phyloP scores from a whole-genome alignment of 75 land plant species.

The Azolla pinnata region DNA sequence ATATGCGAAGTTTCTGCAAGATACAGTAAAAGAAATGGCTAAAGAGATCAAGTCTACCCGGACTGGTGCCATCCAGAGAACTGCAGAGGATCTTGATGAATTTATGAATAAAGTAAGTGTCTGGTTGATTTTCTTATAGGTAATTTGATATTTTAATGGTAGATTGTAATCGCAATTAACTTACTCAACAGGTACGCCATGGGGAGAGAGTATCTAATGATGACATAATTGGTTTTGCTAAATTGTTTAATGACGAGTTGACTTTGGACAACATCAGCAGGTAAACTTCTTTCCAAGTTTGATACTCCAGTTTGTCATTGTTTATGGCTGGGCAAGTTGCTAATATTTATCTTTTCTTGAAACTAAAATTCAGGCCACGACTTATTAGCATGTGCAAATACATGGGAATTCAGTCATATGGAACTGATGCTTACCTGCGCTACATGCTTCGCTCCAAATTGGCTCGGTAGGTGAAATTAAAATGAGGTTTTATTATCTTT shows the following conservation, averaged over 20 bases:
- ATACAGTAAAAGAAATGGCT: conserved; percentile 93
- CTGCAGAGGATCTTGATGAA: conserved; percentile 85
- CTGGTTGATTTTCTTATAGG: not conserved
- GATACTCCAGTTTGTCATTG: no score
- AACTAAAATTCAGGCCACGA: conserved; percentile 91
- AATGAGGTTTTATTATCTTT: no score
- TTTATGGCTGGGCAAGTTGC: no score
- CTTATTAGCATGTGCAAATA: conserved; percentile 96
- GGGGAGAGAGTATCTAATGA: conserved; percentile 77
- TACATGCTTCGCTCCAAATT: conserved; percentile 83
- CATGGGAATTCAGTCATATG: conserved; percentile 86
- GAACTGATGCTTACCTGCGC: conserved; percentile 91
- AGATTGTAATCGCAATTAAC: no score
- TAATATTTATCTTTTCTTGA: not conserved
- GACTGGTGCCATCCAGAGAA: conserved; percentile 76
- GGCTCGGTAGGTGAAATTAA: conserved; percentile 53
- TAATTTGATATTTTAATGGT: not conserved
- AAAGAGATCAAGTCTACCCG: conserved; percentile 74
- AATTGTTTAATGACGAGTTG: conserved; percentile 95
- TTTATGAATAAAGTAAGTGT: conserved; percentile 59
- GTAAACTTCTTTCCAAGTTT: no score
- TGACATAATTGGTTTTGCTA: conserved; percentile 86
- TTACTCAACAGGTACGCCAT: conserved; percentile 64
- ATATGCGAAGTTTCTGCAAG: conserved; percentile 96
- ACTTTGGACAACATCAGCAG: conserved; percentile 98